These are phyloP conservation scores for Amylocystis lapponica DNA, from an alignment of 768 basidiomycete genomes.

Conservation along the genomic window DNA sequence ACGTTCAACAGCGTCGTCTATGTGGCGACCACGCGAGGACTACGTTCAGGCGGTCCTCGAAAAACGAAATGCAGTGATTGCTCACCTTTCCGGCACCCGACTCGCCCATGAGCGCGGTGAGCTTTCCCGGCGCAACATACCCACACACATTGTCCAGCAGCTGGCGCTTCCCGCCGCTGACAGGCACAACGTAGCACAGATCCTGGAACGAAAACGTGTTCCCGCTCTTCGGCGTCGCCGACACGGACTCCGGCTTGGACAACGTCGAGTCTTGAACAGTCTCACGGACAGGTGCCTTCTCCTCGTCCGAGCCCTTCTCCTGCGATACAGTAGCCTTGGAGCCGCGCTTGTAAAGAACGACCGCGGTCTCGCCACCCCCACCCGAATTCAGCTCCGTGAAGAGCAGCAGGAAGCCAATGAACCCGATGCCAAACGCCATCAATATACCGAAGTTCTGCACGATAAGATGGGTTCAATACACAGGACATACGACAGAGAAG, in stretches of 20 bases:
- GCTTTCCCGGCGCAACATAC: conserved; percentile 73
- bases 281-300: neutral
- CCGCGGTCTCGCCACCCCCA: conserved; percentile 29
- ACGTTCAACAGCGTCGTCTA: conserved; percentile 50
- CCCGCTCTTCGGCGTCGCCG: neutral
- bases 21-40: too few species aligned
- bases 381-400: conserved; percentile 52
- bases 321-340: conserved; percentile 23
- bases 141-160: conserved; percentile 73
- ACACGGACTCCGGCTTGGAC: neutral
- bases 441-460: conserved; percentile 66
- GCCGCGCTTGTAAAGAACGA: conserved; percentile 66
- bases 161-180: conserved; percentile 38
- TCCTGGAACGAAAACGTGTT: conserved; percentile 81
- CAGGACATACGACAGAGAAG: too few species aligned
- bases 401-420: conserved; percentile 46
- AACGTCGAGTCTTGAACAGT: neutral
- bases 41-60: too few species aligned
- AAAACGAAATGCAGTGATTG: too few species aligned
- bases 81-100: conserved; percentile 43
- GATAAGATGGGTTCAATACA: too few species aligned
- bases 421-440: conserved; percentile 55
- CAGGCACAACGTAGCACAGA: conserved; percentile 59
- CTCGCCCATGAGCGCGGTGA: conserved; percentile 75
- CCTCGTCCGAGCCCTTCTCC: neutral